Base-by-base conservation (phyloP, 345 rosid genomes). In the Mercurialis annua region DNA sequence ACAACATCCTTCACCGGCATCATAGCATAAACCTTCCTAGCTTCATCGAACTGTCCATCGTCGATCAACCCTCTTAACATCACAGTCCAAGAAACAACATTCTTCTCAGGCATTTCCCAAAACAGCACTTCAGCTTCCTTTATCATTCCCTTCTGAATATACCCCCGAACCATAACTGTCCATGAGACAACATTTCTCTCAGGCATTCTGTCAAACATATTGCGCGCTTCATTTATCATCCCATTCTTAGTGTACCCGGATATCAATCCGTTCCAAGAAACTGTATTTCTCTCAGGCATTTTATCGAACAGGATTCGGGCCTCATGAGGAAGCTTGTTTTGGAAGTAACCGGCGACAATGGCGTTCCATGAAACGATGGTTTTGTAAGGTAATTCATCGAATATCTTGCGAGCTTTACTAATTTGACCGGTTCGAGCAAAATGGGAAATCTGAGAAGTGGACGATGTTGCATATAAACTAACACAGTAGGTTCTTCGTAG, bases 21-120 rank as follows among this genome's bases (percentile, higher is more conserved):
- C 83, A 76, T 71, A 67, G 83, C 87, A 72, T 71, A 91, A 63
- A 89, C 65, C 74, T 33, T 76, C 23, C 67, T 50, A 0, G 96
- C 97, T 33, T 91, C 96, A 44, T 87, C 86, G 0, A 87, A 59
- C 24, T 86, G 83, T 31, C 84, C 78, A 43, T 77, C 82, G 23
- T 76, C 85, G 65, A 85, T 76, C 70, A 91, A 74, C 33, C 96
- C 96, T 60, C 92, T 84, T 46, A 86, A 69, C 90, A 91, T 91
- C 64, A 89, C 93, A 40, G 91, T 89, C 96, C 93, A 91, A 31
- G 92, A 89, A 23, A 87, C 84, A 56, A 83, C 86, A 77, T 87
- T 89, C 83, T 59, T 87, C 77, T 78, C 89, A 1, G 94, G 98
- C 88, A 87, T 92, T 78, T 49, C 65, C 89, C 85, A 82, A 75